These are phyloP conservation scores for Cyclocybe cylindracea DNA, from an alignment of 768 basidiomycete genomes.

Conservation along the genomic window DNA sequence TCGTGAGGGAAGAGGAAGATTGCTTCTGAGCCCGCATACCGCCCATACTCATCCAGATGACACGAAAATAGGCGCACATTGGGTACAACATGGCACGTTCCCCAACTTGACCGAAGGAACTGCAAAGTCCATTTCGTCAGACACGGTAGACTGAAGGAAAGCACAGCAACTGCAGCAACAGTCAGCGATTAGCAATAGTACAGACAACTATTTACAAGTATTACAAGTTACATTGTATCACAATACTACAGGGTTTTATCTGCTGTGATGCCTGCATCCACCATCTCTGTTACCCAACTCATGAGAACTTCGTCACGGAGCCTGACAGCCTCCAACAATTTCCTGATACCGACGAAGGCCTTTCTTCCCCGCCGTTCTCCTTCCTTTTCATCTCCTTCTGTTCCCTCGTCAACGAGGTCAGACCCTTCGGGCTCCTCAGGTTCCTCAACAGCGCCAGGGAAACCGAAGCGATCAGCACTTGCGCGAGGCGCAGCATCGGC, in stretches of 20 bases:
- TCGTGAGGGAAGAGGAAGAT: slow-evolving; percentile 29
- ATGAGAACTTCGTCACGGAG: slow-evolving; percentile 60
- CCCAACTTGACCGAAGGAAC: no score
- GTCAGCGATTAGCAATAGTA: neutral
- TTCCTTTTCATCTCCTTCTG: slow-evolving; percentile 58
- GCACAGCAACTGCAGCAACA: no score
- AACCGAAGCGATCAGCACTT: slow-evolving; percentile 87
- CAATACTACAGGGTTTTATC: neutral
- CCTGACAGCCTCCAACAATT: slow-evolving; percentile 62
- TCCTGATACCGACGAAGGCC: slow-evolving; percentile 65
- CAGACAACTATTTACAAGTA: neutral
- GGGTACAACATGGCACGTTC: slow-evolving; percentile 26
- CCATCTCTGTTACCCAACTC: slow-evolving; percentile 45
- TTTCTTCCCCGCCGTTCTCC: slow-evolving; percentile 71
- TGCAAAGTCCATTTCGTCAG: no score
- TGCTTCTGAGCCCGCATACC: slow-evolving; percentile 44
- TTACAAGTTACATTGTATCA: neutral
- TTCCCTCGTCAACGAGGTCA: slow-evolving; percentile 46
- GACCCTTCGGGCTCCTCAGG: slow-evolving; percentile 61
- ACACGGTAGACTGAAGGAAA: no score
- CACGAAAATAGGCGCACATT: slow-evolving; percentile 33
- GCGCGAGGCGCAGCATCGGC: slow-evolving; percentile 66
- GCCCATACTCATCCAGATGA: slow-evolving; percentile 49
- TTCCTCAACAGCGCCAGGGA: slow-evolving; percentile 81
- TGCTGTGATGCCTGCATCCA: slow-evolving; percentile 22